Percentiles rank a stretch among this genome's conserved stretches.
Conservation (phyloP, 1,284 basidiomycete genomes). For the Hymenochaete sp. region DNA sequence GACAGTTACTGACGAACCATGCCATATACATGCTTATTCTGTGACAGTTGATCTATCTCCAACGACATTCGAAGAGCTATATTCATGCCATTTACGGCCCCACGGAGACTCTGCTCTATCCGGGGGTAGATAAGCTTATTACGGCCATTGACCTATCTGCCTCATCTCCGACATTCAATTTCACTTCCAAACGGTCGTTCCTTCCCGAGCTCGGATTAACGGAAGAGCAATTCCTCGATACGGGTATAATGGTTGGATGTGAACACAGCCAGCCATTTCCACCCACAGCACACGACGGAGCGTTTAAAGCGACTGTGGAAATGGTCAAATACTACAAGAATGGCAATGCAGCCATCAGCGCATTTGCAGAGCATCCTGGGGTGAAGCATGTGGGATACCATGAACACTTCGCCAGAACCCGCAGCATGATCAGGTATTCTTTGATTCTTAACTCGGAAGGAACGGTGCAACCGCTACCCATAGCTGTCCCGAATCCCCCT, state of each 20-base stretch:
- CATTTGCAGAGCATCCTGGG: slow-evolving; percentile 69
- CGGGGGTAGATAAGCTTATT: slow-evolving; percentile 87
- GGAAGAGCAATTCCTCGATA: slow-evolving; percentile 93
- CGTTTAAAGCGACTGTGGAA: slow-evolving; percentile 77
- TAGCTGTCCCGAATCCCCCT: slow-evolving; percentile 36
- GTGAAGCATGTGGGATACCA: slow-evolving; percentile 71
- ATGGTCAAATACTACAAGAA: slow-evolving; percentile 86
- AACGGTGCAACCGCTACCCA: slow-evolving; percentile 77
- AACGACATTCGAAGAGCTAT: slow-evolving; percentile 89
- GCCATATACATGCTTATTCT: slow-evolving; percentile 12
- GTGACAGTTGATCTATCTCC: slow-evolving; percentile 81
- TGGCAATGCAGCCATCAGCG: slow-evolving; percentile 72
- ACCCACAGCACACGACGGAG: slow-evolving; percentile 70
- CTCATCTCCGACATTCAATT: slow-evolving; percentile 68
- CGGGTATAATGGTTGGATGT: slow-evolving; percentile 86
- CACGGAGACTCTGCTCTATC: slow-evolving; percentile 85
- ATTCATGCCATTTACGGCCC: slow-evolving; percentile 92
- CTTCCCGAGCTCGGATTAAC: slow-evolving; percentile 68
- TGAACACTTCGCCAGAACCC: slow-evolving; percentile 85
- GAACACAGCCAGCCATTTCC: slow-evolving; percentile 85
- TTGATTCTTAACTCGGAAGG: slow-evolving; percentile 91
- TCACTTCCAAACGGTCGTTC: slow-evolving; percentile 74
- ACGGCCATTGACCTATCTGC: slow-evolving; percentile 73
- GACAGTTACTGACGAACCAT: slow-evolving; percentile 14
- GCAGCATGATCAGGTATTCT: slow-evolving; percentile 89